Base-by-base conservation (phyloP, 768 basidiomycete genomes). In the Rhodotorula graminis region DNA sequence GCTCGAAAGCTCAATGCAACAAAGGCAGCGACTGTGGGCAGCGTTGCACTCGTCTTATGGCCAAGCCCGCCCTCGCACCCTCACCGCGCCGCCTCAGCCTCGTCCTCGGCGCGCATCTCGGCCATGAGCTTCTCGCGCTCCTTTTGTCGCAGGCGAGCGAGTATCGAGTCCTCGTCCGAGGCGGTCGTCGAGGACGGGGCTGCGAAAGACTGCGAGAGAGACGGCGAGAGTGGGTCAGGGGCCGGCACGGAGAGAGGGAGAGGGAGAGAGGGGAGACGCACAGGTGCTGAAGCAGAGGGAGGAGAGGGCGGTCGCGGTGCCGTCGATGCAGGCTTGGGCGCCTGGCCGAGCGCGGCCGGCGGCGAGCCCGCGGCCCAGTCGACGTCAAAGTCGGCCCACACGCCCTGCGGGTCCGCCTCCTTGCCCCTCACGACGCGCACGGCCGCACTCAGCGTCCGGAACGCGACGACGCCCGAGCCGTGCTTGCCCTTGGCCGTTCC, bases 61-160 rank as follows among this genome's bases (percentile, higher is more conserved):
- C 50, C 12, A 3, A 8, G 18, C 16, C 23, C 27, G 50, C 50
- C 25, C 31, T 21, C 33, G 19, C 37, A 21, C 10, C 56, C 18
- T 25, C 33, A 9, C 37, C 57, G 57, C 33, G 57, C 19, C 37
- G 50, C 33, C 25, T 23, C 65, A 29, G 37, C 71, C 52, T 72
- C 71, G n/a, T 72, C 71, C 27, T 72, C 63, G 58, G 53, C 19
- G 52, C 59, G 42, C 46, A 78, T 70, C 67, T 78, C 74, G 44
- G 71, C 77, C 37, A 77, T 76, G 11, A 78, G 59, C 53, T 64
- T 52, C n/a, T 71, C 72, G 12, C 77, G 68, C 65, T 78, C 77
- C 46, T 74, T 31, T 25, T 67, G 70, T 19, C 74, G 70, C 37
- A 78, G 29, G 44, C 64, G 62, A 0, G 68, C 69, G 31, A 78